These are phyloP conservation scores for Penicillium sp. DNA, from an alignment of 2,329 filamentous ascomycete species.

Conservation along the genomic window DNA sequence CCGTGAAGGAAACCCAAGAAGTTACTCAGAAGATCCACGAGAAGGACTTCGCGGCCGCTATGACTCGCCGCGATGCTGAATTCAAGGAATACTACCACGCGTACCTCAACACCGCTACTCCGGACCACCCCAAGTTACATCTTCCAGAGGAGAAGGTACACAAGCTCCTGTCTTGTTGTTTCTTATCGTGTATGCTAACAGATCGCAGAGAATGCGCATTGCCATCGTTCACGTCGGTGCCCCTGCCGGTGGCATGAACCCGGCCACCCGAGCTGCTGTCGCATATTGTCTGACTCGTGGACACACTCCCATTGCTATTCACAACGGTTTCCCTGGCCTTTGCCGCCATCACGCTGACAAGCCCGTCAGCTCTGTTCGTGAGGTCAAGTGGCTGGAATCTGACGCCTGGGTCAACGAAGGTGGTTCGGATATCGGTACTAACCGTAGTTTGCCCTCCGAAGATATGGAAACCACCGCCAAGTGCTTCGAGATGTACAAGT, in stretches of 20 bases:
- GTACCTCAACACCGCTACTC: slow-evolving; percentile 88
- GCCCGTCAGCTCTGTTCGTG: slow-evolving; percentile 79
- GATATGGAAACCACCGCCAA: slow-evolving; percentile 82
- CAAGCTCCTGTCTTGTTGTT: slow-evolving; percentile 7
- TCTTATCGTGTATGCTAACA: slow-evolving; percentile 31
- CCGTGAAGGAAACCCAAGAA: slow-evolving; percentile 82
- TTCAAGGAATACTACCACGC: slow-evolving; percentile 91
- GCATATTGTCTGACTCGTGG: slow-evolving; percentile 90
- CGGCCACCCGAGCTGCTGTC: slow-evolving; percentile 88
- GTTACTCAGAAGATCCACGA: slow-evolving; percentile 80
- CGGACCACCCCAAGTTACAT: slow-evolving; percentile 70
- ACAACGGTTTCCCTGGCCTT: slow-evolving; percentile 96
- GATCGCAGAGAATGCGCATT: slow-evolving; percentile 76
- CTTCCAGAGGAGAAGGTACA: slow-evolving; percentile 73
- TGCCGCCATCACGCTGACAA: slow-evolving; percentile 86
- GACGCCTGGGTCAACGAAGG: slow-evolving; percentile 95
- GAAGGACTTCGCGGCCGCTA: slow-evolving; percentile 85
- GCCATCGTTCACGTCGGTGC: slow-evolving; percentile 97
- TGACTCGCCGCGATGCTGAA: slow-evolving; percentile 87
- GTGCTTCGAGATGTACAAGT: slow-evolving; percentile 82
- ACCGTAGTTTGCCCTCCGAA: slow-evolving; percentile 87
- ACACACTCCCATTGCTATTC: slow-evolving; percentile 89
- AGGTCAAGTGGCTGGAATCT: slow-evolving; percentile 90
- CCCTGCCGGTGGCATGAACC: slow-evolving; percentile 97
- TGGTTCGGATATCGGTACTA: slow-evolving; percentile 96